phyloP scores from a whole-genome alignment of 2,329 filamentous ascomycete genomes.

The Zymoseptoria crescenta region DNA sequence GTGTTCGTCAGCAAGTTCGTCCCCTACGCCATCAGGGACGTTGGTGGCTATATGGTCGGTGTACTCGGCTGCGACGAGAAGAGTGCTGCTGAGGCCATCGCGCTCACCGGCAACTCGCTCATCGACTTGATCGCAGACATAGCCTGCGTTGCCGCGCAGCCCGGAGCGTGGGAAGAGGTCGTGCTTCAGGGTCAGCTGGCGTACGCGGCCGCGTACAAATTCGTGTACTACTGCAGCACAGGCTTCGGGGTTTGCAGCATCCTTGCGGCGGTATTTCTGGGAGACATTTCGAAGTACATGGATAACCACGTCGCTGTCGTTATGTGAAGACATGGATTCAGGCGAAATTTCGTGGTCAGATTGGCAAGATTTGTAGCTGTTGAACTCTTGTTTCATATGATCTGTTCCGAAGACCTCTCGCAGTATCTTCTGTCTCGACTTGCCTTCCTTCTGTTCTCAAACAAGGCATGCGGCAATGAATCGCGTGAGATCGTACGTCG shows the following conservation, averaged over 20 bases:
- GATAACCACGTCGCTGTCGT: slow-evolving; percentile 40
- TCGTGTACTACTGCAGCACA: slow-evolving; percentile 25
- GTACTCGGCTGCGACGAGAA: slow-evolving; percentile 43
- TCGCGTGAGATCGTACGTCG: neutral
- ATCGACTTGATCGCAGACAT: slow-evolving; percentile 42
- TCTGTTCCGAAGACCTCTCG: neutral
- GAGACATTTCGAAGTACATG: slow-evolving; percentile 29
- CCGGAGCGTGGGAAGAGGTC: slow-evolving; percentile 25
- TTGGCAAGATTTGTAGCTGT: neutral
- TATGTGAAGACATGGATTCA: slow-evolving; percentile 8
- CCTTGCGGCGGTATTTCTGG: slow-evolving; percentile 23
- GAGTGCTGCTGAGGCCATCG: slow-evolving; percentile 40
- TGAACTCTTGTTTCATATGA: neutral
- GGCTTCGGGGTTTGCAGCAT: slow-evolving; percentile 26
- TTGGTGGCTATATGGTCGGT: slow-evolving; percentile 44
- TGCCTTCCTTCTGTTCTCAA: neutral
- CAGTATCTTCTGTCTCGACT: neutral
- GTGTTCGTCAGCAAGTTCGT: slow-evolving; percentile 33
- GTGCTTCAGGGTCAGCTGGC: slow-evolving; percentile 23
- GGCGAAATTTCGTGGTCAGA: neutral
- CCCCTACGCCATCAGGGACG: slow-evolving; percentile 38
- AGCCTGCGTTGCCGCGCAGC: slow-evolving; percentile 47
- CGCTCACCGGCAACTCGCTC: slow-evolving; percentile 47
- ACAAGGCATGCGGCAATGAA: neutral
- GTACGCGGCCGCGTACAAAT: slow-evolving; percentile 24